Evolutionary conservation across 345 rosid genomes (phyloP).

Genomic region (Pelargonium nanum): DNA sequence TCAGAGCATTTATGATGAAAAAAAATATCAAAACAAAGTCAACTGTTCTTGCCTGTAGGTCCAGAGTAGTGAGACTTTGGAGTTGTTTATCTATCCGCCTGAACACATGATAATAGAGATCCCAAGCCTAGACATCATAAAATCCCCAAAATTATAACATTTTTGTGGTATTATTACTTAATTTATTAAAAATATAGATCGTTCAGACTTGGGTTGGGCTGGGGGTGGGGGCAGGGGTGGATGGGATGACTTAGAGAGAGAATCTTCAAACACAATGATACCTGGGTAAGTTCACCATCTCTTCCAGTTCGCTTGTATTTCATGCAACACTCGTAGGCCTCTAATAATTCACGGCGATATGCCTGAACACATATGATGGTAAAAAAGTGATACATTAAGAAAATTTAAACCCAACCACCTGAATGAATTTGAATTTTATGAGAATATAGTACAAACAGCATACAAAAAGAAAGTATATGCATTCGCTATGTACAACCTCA

Average conservation of each 20-base stretch:
- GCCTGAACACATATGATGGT: conserved; percentile 42
- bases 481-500: conserved; percentile 42
- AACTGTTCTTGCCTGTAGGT: conserved; percentile 59
- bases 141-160: conserved; percentile 8
- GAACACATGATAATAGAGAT: conserved; percentile 92
- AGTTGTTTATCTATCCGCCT: conserved; percentile 93
- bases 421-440: not conserved
- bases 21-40: conserved; percentile 9
- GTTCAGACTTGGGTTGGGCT: too few species aligned
- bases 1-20: conserved; percentile 8
- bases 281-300: conserved; percentile 99
- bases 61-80: conserved; percentile 79
- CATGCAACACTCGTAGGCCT: conserved; percentile 90
- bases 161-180: not conserved
- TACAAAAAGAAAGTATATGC: not conserved
- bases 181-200: not conserved
- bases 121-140: conserved; percentile 79
- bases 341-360: conserved; percentile 71
- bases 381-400: not conserved
- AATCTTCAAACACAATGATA: conserved; percentile 9
- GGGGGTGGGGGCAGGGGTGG: not conserved
- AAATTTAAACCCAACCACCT: not conserved
- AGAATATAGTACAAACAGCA: not conserved
- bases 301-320: conserved; percentile 77
- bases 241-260: too few species aligned